These are phyloP conservation scores for Ogataea minuta DNA, from an alignment of 805 yeast genomes.

Conservation along the genomic window DNA sequence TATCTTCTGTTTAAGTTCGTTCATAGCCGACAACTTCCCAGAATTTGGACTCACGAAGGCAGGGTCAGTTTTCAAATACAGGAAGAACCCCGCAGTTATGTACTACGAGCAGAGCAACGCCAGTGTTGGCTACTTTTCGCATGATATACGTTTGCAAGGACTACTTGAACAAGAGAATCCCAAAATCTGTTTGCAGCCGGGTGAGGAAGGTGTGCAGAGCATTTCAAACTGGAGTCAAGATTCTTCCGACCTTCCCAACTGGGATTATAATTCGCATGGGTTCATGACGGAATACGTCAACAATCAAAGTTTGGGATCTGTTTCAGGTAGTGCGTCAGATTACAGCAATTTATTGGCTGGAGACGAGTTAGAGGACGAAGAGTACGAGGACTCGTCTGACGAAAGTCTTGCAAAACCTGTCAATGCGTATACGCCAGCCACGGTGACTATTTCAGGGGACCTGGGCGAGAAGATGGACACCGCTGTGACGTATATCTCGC, in stretches of 20 bases:
- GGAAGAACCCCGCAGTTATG: slow-evolving; percentile 3
- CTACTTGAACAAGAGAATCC: slow-evolving; percentile 21
- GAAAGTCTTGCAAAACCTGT: slow-evolving; percentile 8
- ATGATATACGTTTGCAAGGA: slow-evolving; percentile 25
- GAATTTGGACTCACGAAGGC: slow-evolving; percentile 55
- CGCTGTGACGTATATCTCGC: slow-evolving; percentile 52
- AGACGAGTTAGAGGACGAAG: slow-evolving; percentile 25
- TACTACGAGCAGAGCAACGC: slow-evolving; percentile 20
- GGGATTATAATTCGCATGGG: slow-evolving; percentile 32
- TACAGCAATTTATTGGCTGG: slow-evolving; percentile 10
- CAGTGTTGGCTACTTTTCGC: slow-evolving; percentile 25
- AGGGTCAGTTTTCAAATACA: slow-evolving; percentile 43
- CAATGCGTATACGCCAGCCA: slow-evolving; percentile 14
- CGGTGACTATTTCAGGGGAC: slow-evolving; percentile 40
- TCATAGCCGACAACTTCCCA: slow-evolving; percentile 47
- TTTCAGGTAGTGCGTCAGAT: slow-evolving; percentile 7
- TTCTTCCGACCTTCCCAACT: slow-evolving; percentile 26
- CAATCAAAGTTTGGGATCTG: slow-evolving; percentile 24
- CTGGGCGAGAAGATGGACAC: slow-evolving; percentile 59
- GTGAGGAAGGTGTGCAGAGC: slow-evolving; percentile 2
- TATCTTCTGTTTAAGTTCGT: slow-evolving; percentile 48
- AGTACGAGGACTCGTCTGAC: slow-evolving; percentile 11
- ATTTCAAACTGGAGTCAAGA: slow-evolving; percentile 19
- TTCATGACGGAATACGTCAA: slow-evolving; percentile 34
- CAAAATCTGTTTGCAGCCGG: slow-evolving; percentile 9